Evolutionary conservation across 2,329 filamentous ascomycete genomes (phyloP).

Genomic region (Fusarium praegraminearum): DNA sequence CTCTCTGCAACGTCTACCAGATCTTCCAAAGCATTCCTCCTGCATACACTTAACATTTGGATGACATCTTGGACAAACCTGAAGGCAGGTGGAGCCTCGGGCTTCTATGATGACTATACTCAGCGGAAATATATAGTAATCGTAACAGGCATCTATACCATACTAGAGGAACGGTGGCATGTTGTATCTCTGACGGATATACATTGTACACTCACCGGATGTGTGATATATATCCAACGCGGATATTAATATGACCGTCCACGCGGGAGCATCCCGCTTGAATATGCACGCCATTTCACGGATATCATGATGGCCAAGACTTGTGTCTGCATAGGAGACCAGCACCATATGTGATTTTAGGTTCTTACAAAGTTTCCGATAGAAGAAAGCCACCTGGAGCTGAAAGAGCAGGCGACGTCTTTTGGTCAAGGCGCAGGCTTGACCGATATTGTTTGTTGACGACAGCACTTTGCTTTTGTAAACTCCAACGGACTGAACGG

Average conservation of each 20-base stretch:
- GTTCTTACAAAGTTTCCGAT: neutral
- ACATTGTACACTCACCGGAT: neutral
- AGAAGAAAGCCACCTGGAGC: neutral
- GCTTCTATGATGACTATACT: neutral
- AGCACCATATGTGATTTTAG: neutral
- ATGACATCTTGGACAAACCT: neutral
- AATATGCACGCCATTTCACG: neutral
- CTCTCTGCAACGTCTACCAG: neutral
- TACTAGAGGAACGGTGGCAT: neutral
- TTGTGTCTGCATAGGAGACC: neutral
- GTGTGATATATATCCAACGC: neutral
- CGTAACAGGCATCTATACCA: neutral
- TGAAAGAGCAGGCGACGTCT: slow-evolving; percentile 2
- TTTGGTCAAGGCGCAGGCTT: slow-evolving; percentile 18
- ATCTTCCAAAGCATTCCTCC: neutral
- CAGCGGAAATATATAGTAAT: neutral
- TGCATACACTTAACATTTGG: neutral
- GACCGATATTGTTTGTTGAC: neutral
- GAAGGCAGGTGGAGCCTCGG: neutral
- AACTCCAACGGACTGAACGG: neutral
- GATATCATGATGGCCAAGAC: neutral
- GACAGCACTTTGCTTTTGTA: slow-evolving; percentile 8
- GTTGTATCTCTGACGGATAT: slow-evolving; percentile 7
- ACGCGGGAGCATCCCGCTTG: neutral
- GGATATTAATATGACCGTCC: neutral